Conservation (phyloP, 768 basidiomycete species). For the Coprinopsis cinerea region DNA sequence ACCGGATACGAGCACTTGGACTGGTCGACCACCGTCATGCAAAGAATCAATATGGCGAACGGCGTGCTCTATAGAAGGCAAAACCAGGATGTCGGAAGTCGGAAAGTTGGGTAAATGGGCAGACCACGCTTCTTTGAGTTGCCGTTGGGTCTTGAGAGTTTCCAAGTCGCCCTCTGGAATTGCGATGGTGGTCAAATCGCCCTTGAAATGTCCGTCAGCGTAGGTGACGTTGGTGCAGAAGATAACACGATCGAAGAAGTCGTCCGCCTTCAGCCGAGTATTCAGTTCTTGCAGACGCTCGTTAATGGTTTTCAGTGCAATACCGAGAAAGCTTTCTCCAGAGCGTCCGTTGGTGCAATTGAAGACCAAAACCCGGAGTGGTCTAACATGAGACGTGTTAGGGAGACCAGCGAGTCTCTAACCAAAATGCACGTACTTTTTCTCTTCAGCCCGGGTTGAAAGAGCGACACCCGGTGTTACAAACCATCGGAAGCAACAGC, state of each 20-base stretch:
- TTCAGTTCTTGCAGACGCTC: slow-evolving; percentile 38
- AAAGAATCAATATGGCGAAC: slow-evolving; percentile 55
- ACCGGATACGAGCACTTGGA: slow-evolving; percentile 80
- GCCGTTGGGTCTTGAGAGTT: slow-evolving; percentile 67
- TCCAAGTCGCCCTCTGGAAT: slow-evolving; percentile 57
- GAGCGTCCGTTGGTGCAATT: slow-evolving; percentile 93
- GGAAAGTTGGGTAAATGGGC: slow-evolving; percentile 58
- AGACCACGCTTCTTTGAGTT: slow-evolving; percentile 71
- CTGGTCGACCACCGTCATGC: slow-evolving; percentile 20
- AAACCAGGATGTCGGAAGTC: slow-evolving; percentile 58
- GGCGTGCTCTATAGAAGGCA: slow-evolving; percentile 88
- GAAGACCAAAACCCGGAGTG: slow-evolving; percentile 70
- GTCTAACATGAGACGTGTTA: slow-evolving; percentile 6
- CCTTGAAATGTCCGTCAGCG: slow-evolving; percentile 81
- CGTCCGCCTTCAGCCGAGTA: slow-evolving; percentile 28
- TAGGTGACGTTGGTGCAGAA: slow-evolving; percentile 98
- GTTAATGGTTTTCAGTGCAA: slow-evolving; percentile 48
- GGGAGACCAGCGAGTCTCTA: neutral
- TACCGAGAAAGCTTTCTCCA: slow-evolving; percentile 60
- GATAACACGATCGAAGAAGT: slow-evolving; percentile 79
- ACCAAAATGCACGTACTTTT: neutral
- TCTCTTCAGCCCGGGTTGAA: slow-evolving; percentile 7
- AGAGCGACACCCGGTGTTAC: slow-evolving; percentile 46
- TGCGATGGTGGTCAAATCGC: slow-evolving; percentile 73
- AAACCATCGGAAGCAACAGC: slow-evolving; percentile 88